Evolutionary conservation across 1,139 yeast genomes (phyloP).

Genomic region (Taphrina sp.): DNA sequence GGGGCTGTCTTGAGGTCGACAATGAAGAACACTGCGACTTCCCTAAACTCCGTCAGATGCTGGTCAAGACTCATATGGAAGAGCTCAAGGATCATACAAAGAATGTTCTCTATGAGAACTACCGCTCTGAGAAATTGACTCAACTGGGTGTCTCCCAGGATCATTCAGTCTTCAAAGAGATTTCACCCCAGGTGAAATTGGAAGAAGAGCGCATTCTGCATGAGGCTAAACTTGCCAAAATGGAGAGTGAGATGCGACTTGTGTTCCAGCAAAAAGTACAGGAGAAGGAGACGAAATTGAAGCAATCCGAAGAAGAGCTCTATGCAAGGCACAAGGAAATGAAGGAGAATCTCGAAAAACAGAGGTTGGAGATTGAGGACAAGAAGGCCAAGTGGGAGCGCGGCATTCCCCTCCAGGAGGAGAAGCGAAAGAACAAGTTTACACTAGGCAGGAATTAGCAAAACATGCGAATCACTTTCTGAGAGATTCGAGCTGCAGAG

Average conservation of each 20-base stretch:
- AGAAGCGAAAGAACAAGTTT: slow-evolving; percentile 51
- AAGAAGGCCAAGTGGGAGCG: slow-evolving; percentile 82
- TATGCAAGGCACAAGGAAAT: slow-evolving; percentile 94
- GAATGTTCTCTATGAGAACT: slow-evolving; percentile 75
- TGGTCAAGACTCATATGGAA: slow-evolving; percentile 70
- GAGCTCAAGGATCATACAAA: slow-evolving; percentile 88
- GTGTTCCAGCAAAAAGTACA: slow-evolving; percentile 96
- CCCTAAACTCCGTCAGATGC: slow-evolving; percentile 80
- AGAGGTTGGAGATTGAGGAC: slow-evolving; percentile 84
- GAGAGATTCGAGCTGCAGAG: no score
- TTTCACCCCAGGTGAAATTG: slow-evolving; percentile 87
- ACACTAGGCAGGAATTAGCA: slow-evolving; percentile 26
- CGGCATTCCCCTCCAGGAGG: slow-evolving; percentile 56
- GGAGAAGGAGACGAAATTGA: slow-evolving; percentile 95
- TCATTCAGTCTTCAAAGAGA: slow-evolving; percentile 83
- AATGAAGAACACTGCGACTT: slow-evolving; percentile 94
- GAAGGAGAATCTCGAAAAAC: slow-evolving; percentile 89
- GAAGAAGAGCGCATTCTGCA: slow-evolving; percentile 92
- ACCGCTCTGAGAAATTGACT: slow-evolving; percentile 77
- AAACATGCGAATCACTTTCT: no score
- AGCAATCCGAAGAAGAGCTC: slow-evolving; percentile 94
- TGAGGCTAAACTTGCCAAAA: slow-evolving; percentile 87
- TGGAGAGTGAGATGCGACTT: slow-evolving; percentile 95
- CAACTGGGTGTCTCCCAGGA: slow-evolving; percentile 92
- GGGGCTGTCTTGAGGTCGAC: slow-evolving; percentile 97